These are phyloP conservation scores for Melocanna baccifera DNA, from an alignment of 176 grass and related monocot species.

Conservation along the genomic window DNA sequence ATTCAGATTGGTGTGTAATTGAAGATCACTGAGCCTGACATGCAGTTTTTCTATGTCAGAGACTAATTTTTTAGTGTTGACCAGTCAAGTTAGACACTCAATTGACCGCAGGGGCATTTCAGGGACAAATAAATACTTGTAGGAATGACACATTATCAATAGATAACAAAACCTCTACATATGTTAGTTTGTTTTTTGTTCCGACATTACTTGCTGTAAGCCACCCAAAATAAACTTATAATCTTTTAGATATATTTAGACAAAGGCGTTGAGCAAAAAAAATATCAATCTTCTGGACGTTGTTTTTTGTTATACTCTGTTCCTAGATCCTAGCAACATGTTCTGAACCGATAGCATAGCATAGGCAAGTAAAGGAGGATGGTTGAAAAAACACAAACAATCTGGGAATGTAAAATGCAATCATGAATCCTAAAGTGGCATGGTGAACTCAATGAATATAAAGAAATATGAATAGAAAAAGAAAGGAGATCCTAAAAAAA, in stretches of 20 bases:
- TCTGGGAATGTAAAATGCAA: conserved; percentile 14
- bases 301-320: neutral
- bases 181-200: neutral
- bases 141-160: neutral
- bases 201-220: neutral
- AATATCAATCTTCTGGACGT: neutral
- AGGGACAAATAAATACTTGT: neutral
- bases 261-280: neutral
- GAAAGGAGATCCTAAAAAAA: neutral
- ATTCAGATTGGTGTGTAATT: conserved; percentile 2
- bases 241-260: neutral
- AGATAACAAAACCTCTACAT: neutral
- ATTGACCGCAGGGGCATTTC: neutral
- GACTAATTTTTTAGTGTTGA: neutral
- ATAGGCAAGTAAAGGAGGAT: neutral
- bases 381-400: neutral
- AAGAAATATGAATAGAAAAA: neutral
- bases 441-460: conserved; percentile 9
- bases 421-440: neutral
- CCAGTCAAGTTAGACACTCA: conserved; percentile 5
- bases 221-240: neutral
- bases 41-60: conserved; percentile 2
- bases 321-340: neutral
- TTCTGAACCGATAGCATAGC: neutral
- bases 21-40: neutral